Base-by-base conservation (phyloP, 495 filamentous ascomycete species). In the Hypoxylon perforatum region DNA sequence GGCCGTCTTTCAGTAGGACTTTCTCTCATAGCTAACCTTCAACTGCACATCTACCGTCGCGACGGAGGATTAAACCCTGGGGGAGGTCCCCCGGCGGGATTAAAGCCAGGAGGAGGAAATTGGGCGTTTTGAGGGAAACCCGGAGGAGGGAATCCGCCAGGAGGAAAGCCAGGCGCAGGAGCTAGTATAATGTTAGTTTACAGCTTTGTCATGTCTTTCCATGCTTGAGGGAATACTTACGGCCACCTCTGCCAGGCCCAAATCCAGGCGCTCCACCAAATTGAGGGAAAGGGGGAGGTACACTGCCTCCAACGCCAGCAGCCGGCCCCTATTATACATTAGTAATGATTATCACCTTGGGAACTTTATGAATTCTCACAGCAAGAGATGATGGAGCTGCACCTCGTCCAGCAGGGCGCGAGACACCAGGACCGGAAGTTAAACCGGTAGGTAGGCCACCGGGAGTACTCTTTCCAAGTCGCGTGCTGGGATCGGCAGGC, bases 401-500 rank as follows among this genome's bases (percentile, higher is more conserved):
- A 69, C 95, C 96, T 75, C 95, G 87, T 61, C 96, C 95, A 74
- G 94, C 93, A 74, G 96, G 93, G 71, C 93, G 90, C 65, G 91
- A 89, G 73, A 97, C 92, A 67, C 95, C 95, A 60, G 95, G 91
- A 48, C 96, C 96, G 67, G 94, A 86, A 38, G 87, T 82, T 63
- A 96, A 82, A 47, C 91, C 87, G 15, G 89, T 83, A 11, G 85
- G 78, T 41, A 88, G 79, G 35, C 89, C 91, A 62, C 86, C 87
- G 25, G 91, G 84, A 23, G 88, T 91, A 60, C 86, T 84, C 70
- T 90, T 87, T 60, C 93, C 95, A 53, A 99, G 84, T 77, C 95
- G 88, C 25, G 94, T 89, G 67, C 93, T 91, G 25, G 94, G 94
- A 72, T 99, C 96, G 58, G 93, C 91, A 19, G 95, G 93, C n/a